Base-by-base conservation (phyloP, 805 yeast genomes). In the Cyberlindnera bimundalis region DNA sequence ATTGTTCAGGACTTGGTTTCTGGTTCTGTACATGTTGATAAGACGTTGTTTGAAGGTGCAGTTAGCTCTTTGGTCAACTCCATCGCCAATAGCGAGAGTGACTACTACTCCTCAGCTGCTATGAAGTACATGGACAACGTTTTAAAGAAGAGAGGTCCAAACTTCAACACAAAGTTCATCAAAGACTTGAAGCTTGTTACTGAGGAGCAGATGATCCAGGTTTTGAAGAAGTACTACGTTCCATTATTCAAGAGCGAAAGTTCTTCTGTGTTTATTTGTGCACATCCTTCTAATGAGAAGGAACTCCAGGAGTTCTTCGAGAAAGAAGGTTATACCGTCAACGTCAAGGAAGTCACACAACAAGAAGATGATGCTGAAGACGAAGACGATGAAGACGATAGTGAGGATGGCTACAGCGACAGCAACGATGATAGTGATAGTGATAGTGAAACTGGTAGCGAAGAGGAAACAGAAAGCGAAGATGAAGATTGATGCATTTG, bases 1-100 rank as follows among this genome's bases (percentile, higher is more conserved):
- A 81, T 88, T 37, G 82, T 89, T 8, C 64, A 67, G 2, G 81
- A 75, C 28, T 76, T 71, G 52, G 82, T 81, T 1, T 51, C 57
- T 35, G 95, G 89, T 2, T 60, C 51, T 4, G 50, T 61, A 2
- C 57, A 62, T 21, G 71, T 91, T 52, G 93, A 86, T 39, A 62
- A 65, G 9, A 68, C 74, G 33, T 67, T 76, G 48, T 65, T 89
- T 19, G 78, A 79, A 47, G 90, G 89, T 44, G 83, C 96, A 1
- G 66, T 86, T 20, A 79, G 95, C 40, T 73, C 85, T 11, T 74
- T 87, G 36, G 90, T 89, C 19, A 82, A 82, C 50, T 67, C 74
- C 9, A 66, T 85, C 35, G 95, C 96, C 0, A 73, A 78, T 18
- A 62, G 68, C 5, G 90, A 85, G 49, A 72, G 80, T n/a, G 81